Percentiles rank a stretch among this genome's conserved stretches.
These are phyloP conservation scores for Pterocarpus macrocarpus DNA, from an alignment of 306 rosid species.

Conservation along the genomic window DNA sequence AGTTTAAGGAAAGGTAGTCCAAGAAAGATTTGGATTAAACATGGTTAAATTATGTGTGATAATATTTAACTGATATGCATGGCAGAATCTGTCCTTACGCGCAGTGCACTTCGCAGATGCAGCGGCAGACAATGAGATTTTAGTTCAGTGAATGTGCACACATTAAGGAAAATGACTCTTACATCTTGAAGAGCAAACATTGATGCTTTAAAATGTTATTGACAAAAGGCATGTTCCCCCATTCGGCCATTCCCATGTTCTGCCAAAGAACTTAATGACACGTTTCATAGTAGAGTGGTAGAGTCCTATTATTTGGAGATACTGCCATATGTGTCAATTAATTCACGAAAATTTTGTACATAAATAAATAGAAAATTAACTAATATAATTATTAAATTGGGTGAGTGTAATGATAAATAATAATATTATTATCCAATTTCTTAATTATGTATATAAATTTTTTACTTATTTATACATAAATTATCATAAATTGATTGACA, in stretches of 20 bases:
- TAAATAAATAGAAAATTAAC: no score
- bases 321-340: no score
- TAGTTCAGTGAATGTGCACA: slow-evolving; percentile 32
- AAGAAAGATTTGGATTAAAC: background rate
- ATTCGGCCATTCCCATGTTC: background rate
- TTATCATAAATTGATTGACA: no score
- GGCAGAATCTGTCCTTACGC: slow-evolving; percentile 41
- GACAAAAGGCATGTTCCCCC: slow-evolving; percentile 41
- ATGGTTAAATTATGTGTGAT: slow-evolving; percentile 11
- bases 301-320: no score
- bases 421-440: no score
- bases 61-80: slow-evolving; percentile 39
- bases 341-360: no score
- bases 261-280: no score
- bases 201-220: slow-evolving; percentile 40
- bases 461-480: no score
- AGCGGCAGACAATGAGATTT: slow-evolving; percentile 45
- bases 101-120: background rate
- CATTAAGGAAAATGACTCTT: slow-evolving; percentile 31
- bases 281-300: no score
- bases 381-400: no score
- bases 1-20: slow-evolving; percentile 38
- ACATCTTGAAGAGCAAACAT: slow-evolving; percentile 17
- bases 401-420: no score
- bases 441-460: no score